phyloP scores from a whole-genome alignment of 768 basidiomycete genomes.

The Neoboletus magnificus region DNA sequence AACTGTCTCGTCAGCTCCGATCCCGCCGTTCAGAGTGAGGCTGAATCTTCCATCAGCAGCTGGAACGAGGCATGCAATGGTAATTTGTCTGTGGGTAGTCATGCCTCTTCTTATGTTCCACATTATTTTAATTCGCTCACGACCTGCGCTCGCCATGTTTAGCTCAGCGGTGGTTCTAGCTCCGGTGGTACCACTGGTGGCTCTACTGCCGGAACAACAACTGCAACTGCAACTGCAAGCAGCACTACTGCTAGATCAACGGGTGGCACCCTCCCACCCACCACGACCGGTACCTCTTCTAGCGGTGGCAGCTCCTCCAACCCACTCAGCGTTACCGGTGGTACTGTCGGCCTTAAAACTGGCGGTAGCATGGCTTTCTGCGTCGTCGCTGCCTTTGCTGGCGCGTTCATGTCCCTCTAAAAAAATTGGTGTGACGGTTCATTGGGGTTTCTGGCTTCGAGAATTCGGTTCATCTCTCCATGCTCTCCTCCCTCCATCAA shows the following conservation, averaged over 20 bases:
- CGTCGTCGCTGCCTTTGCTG: slow-evolving; percentile 9
- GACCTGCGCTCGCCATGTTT: neutral
- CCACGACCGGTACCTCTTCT: neutral
- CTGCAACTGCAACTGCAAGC: neutral
- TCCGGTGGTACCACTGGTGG: neutral
- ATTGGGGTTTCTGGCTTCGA: too few species aligned
- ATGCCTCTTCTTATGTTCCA: too few species aligned
- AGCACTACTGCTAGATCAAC: neutral
- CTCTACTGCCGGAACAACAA: neutral
- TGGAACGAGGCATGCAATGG: slow-evolving; percentile 21
- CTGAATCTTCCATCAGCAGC: slow-evolving; percentile 6
- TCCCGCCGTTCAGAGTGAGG: neutral
- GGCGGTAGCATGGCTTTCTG: neutral
- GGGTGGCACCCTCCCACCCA: neutral
- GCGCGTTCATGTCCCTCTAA: slow-evolving; percentile 12
- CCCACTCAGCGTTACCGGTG: neutral
- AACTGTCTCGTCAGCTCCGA: slow-evolving; percentile 12
- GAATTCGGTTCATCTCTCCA: neutral
- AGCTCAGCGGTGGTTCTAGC: slow-evolving; percentile 13
- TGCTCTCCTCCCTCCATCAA: neutral
- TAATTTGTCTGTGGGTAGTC: slow-evolving; percentile 15
- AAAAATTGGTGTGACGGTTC: neutral
- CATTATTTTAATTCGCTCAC: neutral
- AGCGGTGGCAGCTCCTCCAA: neutral
- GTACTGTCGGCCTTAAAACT: slow-evolving; percentile 4